Evolutionary conservation across 2,329 filamentous ascomycete species (phyloP), one percentile per base, ranked within the genome.

Genomic region (Pyrenochaeta sp.): DNA sequence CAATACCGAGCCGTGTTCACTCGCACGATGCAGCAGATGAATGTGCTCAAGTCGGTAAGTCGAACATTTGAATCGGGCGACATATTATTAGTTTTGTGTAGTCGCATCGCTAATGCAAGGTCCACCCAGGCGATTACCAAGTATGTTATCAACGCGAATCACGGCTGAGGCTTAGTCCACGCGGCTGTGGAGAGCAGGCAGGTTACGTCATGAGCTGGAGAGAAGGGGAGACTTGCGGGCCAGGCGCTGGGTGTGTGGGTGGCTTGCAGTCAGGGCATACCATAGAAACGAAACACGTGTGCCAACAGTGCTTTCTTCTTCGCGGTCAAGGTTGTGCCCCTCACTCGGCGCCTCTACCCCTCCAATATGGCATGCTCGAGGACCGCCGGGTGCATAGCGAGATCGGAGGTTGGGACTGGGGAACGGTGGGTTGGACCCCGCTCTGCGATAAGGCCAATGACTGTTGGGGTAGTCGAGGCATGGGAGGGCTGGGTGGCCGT

Each of bases 1-100:
- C 90, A 94, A 75, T 99, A 97, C 70, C 85, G 87, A 36, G 84
- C 86, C 39, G 90, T 96, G 10, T 99, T 93, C 73, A 78, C 87
- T 58, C 88, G 92, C 63, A 92, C 90, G 1, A 83, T 86, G 60
- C 84, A 88, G 67, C 86, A 89, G 65, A 82, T 96, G 43, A 81
- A 85, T 27, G 74, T 82, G 51, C 69, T 86, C 45, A 83, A 82
- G 60, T 69, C 69, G 43, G 77, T 79, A 65, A 66, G 75, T 72
- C 26, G 44, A 39, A n/a, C n/a, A n/a, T n/a, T n/a, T n/a, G n/a
- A n/a, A n/a, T n/a, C n/a, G n/a, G n/a, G n/a, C n/a, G n/a, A n/a
- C n/a, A n/a, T n/a, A n/a, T n/a, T 35, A 53, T 38, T 43, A 46
- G 42, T 34, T 41, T 31, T 53, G 55, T 55, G 55, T 52, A 48